Conservation (phyloP, 2,329 filamentous ascomycete species). For the Colletotrichum sp. region DNA sequence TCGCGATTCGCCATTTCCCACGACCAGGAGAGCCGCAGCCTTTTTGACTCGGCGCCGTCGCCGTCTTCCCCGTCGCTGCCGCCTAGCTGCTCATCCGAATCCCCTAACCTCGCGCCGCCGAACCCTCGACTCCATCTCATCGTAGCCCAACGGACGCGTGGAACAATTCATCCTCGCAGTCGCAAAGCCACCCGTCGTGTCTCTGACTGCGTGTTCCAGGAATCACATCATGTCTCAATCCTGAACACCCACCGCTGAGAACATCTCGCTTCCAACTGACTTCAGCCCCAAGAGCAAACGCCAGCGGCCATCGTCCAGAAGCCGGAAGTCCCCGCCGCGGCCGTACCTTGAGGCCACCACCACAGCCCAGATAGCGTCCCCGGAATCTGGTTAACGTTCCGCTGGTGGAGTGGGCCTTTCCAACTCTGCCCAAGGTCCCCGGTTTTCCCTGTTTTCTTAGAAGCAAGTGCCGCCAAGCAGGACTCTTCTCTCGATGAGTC, state of each 20-base stretch:
- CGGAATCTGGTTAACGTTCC: constrained; percentile 2
- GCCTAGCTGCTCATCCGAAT: background rate
- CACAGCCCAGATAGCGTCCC: background rate
- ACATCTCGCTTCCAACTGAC: background rate
- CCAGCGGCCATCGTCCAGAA: background rate
- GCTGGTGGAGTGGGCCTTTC: background rate
- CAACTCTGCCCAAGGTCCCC: background rate
- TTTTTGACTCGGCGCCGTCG: background rate
- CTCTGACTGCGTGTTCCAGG: background rate
- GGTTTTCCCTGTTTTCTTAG: background rate
- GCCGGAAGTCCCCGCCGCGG: background rate
- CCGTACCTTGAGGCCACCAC: background rate
- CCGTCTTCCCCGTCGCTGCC: background rate
- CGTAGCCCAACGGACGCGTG: background rate
- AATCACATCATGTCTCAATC: background rate
- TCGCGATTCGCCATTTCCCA: background rate
- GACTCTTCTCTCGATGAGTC: background rate
- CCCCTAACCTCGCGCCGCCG: background rate
- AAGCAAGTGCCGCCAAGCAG: no score
- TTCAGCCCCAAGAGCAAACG: background rate
- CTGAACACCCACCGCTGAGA: background rate
- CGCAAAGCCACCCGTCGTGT: background rate
- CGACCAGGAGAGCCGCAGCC: background rate
- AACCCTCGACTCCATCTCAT: background rate
- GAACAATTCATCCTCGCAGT: background rate